Evolutionary conservation across 2,329 filamentous ascomycete species (phyloP), one percentile per base, ranked within the genome.

Genomic region (Epichloe baconii): DNA sequence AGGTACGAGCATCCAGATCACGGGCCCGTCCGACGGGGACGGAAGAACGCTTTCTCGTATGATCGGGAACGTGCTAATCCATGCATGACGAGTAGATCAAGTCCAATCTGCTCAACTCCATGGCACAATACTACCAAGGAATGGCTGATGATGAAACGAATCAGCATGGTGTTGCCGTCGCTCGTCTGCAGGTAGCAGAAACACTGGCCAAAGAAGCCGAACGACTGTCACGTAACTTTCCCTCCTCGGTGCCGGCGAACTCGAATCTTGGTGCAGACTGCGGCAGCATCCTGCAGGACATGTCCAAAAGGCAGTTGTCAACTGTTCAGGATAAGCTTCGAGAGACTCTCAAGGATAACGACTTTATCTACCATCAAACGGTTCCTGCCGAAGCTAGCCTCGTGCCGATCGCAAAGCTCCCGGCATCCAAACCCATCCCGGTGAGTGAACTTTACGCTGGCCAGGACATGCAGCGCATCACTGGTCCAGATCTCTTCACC

Each of bases 361-460:
- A 98, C 64, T 97, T 93, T 67, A 95, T 98, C 64, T 98, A 98
- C 63, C 93, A 98, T 64, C 88, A 97, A 59, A 83, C 82, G 1
- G 84, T 98, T 2, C 91, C 93, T 0, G 83, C 84, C 10, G 89
- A 96, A 66, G 86, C 89, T 4, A 85, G 84, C 31, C 71, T 98
- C 12, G 72, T 87, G 1, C 78, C 85, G 1, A 89, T 98, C 47
- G 79, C 89, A 3, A 98, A 97, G 66, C 76, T 97, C 15, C 89
- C 91, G 4, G 94, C 93, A 1, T 90, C 93, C 7, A 98, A 98
- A 66, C 89, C 93, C 3, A 97, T 98, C 55, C 91, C 93, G 0
- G 91, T 98, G 34, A 95, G 87, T 64, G 94, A 98, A 64, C 74
- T 98, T 0, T 98, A 98, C 62, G 89, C 94, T 52, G 91, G 91